These are phyloP conservation scores for Suhomyces sp. DNA, from an alignment of 805 yeast species.

Conservation along the genomic window DNA sequence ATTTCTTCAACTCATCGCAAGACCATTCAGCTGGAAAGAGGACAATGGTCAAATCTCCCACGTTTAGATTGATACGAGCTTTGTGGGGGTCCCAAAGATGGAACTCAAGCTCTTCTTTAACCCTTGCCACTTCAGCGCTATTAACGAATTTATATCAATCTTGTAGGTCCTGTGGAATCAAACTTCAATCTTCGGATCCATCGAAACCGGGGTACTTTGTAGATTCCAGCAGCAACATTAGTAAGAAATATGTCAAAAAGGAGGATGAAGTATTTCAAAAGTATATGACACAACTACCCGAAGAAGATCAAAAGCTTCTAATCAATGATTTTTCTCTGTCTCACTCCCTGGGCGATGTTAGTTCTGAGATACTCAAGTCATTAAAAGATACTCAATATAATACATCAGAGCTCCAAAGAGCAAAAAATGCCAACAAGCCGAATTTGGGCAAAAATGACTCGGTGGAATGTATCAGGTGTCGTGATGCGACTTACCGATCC, in stretches of 20 bases:
- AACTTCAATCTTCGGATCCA: constrained; percentile 42
- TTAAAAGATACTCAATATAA: constrained; percentile 2
- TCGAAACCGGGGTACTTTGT: constrained; percentile 44
- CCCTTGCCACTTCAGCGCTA: constrained; percentile 9
- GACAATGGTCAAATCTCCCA: background rate
- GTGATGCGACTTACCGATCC: constrained; percentile 47
- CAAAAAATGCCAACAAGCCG: background rate
- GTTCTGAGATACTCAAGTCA: constrained; percentile 1
- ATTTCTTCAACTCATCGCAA: constrained; percentile 1
- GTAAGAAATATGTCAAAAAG: constrained; percentile 10
- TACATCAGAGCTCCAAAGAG: constrained; percentile 4
- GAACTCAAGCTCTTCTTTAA: constrained; percentile 3
- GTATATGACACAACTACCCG: constrained; percentile 15
- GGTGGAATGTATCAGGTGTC: constrained; percentile 54
- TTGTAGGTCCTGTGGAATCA: constrained; percentile 60
- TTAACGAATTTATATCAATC: constrained; percentile 12
- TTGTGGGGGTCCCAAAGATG: background rate
- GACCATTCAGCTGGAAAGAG: background rate
- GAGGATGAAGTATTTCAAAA: constrained; percentile 26
- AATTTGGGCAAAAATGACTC: constrained; percentile 4
- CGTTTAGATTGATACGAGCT: background rate
- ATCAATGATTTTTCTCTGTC: constrained; percentile 13
- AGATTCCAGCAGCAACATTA: background rate
- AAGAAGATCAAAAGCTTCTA: constrained; percentile 27
- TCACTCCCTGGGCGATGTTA: background rate